Evolutionary conservation across 1,139 yeast genomes (phyloP).

Genomic region (Yamadazyma blattariae): DNA sequence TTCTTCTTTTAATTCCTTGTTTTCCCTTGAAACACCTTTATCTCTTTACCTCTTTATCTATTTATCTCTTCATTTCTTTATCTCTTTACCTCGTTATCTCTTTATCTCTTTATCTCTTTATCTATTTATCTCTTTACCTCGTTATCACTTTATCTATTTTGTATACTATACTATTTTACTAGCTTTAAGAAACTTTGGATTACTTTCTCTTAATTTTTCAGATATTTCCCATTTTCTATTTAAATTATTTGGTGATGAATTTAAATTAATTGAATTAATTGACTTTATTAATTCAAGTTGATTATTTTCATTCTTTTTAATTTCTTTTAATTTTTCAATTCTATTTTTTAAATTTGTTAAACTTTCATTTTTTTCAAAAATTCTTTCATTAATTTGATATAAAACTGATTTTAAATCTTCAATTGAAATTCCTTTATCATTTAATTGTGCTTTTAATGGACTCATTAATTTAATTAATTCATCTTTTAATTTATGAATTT

Average conservation of each 20-base stretch:
- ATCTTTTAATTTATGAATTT: slow-evolving; percentile 17
- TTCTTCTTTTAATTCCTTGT: too few relatives aligned
- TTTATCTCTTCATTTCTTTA: too few relatives aligned
- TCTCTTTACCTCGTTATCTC: too few relatives aligned
- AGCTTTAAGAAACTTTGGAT: slow-evolving; percentile 1
- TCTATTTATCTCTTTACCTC: too few relatives aligned
- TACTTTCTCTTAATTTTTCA: background rate
- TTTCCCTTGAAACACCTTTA: too few relatives aligned
- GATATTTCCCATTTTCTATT: slow-evolving; percentile 5
- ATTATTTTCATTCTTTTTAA: background rate
- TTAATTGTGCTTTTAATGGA: slow-evolving; percentile 24
- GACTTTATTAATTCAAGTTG: background rate
- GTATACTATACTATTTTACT: too few relatives aligned
- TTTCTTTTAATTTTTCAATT: background rate
- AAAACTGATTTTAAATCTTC: slow-evolving; percentile 21
- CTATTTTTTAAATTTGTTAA: background rate
- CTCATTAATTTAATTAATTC: slow-evolving; percentile 19
- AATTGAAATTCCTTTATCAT: slow-evolving; percentile 13
- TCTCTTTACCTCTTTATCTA: too few relatives aligned
- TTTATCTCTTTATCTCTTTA: too few relatives aligned
- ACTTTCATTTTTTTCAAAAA: slow-evolving; percentile 5
- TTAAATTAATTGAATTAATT: background rate
- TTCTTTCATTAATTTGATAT: slow-evolving; percentile 20
- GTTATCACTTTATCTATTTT: too few relatives aligned
- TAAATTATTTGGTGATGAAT: slow-evolving; percentile 1